Evolutionary conservation across 148 eudicot species (phyloP).

Genomic region (Euryodendron excelsum): DNA sequence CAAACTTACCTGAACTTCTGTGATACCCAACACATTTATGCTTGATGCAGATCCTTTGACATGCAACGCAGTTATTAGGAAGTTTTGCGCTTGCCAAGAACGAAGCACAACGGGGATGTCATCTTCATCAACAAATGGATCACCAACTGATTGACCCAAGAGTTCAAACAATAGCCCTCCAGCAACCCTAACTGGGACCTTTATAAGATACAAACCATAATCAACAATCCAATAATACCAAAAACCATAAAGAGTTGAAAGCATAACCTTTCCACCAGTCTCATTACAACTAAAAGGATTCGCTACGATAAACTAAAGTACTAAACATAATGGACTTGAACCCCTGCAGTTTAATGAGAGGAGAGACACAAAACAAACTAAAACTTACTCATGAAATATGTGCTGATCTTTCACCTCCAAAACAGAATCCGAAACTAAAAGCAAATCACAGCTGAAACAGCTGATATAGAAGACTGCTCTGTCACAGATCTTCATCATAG

Average conservation of each 20-base stretch:
- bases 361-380: neutral
- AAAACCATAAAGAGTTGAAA: neutral
- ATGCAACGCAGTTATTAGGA: conserved; percentile 73
- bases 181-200: conserved; percentile 96
- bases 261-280: neutral
- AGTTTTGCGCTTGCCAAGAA: conserved; percentile 95
- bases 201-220: conserved; percentile 7
- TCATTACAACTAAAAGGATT: neutral
- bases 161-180: conserved; percentile 93
- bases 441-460: neutral
- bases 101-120: conserved; percentile 88
- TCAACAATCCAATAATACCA: neutral
- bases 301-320: too few species aligned
- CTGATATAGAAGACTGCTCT: neutral
- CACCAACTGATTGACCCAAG: conserved; percentile 90
- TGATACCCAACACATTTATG: conserved; percentile 79
- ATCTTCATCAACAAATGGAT: conserved; percentile 72
- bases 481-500: neutral
- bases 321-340: too few species aligned
- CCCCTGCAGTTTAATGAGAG: too few species aligned
- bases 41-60: conserved; percentile 69
- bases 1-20: conserved; percentile 72
- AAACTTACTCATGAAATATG: neutral
- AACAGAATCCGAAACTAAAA: neutral
- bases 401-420: neutral